Conservation (phyloP, 257 asterid genomes). For the Datura wrightii region DNA sequence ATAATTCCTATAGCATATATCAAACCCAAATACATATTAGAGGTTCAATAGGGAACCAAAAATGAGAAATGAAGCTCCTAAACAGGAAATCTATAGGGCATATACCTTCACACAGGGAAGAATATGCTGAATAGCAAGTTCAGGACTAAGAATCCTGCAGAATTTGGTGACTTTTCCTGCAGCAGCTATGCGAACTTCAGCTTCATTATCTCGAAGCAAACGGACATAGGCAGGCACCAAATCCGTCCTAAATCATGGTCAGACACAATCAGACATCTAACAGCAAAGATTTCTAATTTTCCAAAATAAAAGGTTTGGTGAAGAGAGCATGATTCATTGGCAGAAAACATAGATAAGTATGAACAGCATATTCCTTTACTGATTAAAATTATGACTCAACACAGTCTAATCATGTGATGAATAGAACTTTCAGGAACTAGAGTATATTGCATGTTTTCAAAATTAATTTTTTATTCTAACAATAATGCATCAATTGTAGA, state of each 20-base stretch:
- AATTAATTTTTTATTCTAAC: neutral
- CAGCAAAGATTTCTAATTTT: neutral
- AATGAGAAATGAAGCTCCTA: slow-evolving; percentile 30
- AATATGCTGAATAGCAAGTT: slow-evolving; percentile 84
- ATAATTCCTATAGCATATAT: slow-evolving; percentile 67
- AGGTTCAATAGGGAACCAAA: slow-evolving; percentile 18
- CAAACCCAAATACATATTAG: slow-evolving; percentile 12
- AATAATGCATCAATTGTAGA: neutral
- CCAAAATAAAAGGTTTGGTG: neutral
- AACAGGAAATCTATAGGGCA: slow-evolving; percentile 11
- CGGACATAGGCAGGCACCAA: slow-evolving; percentile 93
- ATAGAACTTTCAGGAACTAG: neutral
- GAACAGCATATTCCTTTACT: slow-evolving; percentile 13
- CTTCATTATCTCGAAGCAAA: slow-evolving; percentile 89
- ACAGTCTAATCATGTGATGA: neutral
- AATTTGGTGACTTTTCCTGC: slow-evolving; percentile 91
- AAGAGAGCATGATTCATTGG: neutral
- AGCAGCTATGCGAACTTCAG: slow-evolving; percentile 92
- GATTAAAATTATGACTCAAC: neutral
- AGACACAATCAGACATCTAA: slow-evolving; percentile 33
- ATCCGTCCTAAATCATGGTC: slow-evolving; percentile 64
- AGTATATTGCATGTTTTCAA: neutral
- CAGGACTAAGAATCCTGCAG: slow-evolving; percentile 79
- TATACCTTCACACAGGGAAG: slow-evolving; percentile 95
- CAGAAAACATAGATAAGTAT: slow-evolving; percentile 20